Evolutionary conservation across 2,329 filamentous ascomycete species (phyloP), one percentile per base, ranked within the genome.

Genomic region (Monosporascus sp.): DNA sequence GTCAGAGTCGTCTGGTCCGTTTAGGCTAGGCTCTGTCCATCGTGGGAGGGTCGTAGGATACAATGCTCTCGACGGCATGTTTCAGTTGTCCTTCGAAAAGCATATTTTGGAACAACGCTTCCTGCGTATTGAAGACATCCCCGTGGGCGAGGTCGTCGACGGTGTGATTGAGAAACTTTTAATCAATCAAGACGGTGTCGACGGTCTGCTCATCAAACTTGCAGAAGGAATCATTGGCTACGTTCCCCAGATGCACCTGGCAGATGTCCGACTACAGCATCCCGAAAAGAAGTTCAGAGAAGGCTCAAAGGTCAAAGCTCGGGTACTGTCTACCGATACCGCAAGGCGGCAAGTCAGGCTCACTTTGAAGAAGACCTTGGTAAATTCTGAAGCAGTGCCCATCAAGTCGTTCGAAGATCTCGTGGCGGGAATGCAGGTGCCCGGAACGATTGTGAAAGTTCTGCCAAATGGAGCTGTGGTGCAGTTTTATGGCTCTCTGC

Each of bases 281-380:
- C 94, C 94, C 0, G 94, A 99, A 71, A 95, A 93, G 77, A 97
- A 97, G 68, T 99, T 97, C 72, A 84, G 88, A 56, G 89, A 93
- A 68, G 91, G 91, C 1, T 82, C 89, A 70, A 82, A 87, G 50
- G 86, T 99, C 58, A 96, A 89, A 61, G 88, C 89, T 20, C 82
- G 93, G 55, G 89, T 99, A 26, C 74, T 99, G 27, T 95, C 91
- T 0, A 87, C 85, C 17, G 84, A 97, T 63, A 72, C 83, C 2
- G 79, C 82, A 49, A 93, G 87, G 72, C 85, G 86, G 54, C 87
- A 91, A 65, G 80, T 97, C 60, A 87, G 89, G 35, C 78, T 99
- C 59, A 97, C 94, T 0, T 70, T 99, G 61, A 99, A 97, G 78
- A 99, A 97, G 75, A 89, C 89, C 1, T 77, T 99, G 19, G 84